Conservation (phyloP, 176 grass and related monocot genomes). For the Pharus latifolius region DNA sequence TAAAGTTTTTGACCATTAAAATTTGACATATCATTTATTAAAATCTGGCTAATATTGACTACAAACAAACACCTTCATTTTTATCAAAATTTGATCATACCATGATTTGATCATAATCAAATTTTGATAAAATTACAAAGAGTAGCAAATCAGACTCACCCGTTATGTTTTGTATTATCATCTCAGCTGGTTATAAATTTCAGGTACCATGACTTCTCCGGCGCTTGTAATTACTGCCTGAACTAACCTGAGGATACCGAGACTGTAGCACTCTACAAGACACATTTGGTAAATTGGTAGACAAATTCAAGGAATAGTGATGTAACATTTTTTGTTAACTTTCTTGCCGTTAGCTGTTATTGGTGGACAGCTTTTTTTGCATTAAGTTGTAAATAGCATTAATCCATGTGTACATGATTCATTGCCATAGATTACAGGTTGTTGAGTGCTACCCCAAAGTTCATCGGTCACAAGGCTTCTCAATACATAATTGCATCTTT, state of each 20-base stretch:
- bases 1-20: no score
- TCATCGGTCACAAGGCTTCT: background rate
- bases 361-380: background rate
- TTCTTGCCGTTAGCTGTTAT: constrained; percentile 2
- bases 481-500: background rate
- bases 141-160: no score
- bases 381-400: constrained; percentile 18
- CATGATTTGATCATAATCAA: no score
- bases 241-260: constrained; percentile 15
- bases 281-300: background rate
- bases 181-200: background rate
- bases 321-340: constrained; percentile 4
- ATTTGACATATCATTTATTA: no score
- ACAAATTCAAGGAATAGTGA: background rate
- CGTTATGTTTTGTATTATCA: background rate
- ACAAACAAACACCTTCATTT: no score
- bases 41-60: no score
- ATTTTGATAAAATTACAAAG: no score
- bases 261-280: background rate
- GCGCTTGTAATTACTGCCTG: constrained; percentile 22
- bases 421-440: background rate
- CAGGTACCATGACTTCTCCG: constrained; percentile 6
- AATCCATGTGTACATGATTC: background rate
- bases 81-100: no score
- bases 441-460: background rate